Evolutionary conservation across 306 rosid genomes (phyloP).

Genomic region (Corylus heterophylla): DNA sequence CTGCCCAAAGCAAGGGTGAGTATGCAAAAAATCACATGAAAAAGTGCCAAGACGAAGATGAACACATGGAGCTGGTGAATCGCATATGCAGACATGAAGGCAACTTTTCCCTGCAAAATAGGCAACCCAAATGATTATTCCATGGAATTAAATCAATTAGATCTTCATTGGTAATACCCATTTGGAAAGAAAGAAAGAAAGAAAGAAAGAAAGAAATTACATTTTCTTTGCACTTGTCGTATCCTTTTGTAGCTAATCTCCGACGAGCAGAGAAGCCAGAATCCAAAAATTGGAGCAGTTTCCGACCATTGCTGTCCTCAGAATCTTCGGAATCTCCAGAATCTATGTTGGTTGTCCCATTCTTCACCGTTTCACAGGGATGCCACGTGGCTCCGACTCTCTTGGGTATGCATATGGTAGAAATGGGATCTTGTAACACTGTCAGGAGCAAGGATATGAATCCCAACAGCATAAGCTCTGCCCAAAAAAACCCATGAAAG

Average conservation of each 20-base stretch:
- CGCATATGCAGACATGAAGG: conserved; percentile 81
- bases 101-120: conserved; percentile 54
- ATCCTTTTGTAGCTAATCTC: conserved; percentile 35
- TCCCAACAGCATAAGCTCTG: conserved; percentile 65
- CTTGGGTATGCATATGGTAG: conserved; percentile 38
- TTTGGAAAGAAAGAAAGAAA: not conserved
- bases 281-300: conserved; percentile 28
- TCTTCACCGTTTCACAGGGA: conserved; percentile 30
- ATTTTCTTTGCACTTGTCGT: conserved; percentile 21
- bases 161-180: not conserved
- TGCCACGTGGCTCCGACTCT: conserved; percentile 44
- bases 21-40: conserved; percentile 73
- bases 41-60: conserved; percentile 68
- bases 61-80: conserved; percentile 89
- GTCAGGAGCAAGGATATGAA: conserved; percentile 51
- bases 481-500: not conserved
- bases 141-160: too few species aligned
- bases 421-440: conserved; percentile 26
- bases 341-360: not conserved
- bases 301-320: conserved; percentile 3
- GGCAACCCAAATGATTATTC: not conserved
- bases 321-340: not conserved
- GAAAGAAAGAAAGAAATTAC: conserved; percentile 1
- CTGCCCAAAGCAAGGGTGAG: conserved; percentile 62
- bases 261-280: conserved; percentile 31